Conservation (phyloP, 768 basidiomycete species). For the Cystofilobasidium capitatum region DNA sequence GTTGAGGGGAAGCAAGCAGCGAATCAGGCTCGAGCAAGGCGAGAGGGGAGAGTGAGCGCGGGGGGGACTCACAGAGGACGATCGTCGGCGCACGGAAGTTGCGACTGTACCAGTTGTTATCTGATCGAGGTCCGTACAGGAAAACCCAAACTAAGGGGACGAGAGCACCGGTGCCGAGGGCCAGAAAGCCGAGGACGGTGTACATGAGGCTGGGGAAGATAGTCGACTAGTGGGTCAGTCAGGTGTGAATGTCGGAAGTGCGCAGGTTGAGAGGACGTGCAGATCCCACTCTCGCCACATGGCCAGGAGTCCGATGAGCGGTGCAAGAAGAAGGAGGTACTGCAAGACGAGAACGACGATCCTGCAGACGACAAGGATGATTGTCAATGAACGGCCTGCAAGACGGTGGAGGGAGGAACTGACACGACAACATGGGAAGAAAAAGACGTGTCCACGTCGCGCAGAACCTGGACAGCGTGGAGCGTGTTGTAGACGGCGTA, state of each 20-base stretch:
- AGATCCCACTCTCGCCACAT: background rate
- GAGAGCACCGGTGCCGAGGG: background rate
- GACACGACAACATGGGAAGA: background rate
- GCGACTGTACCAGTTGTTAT: slow-evolving; percentile 2
- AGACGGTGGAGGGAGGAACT: background rate
- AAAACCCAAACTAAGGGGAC: background rate
- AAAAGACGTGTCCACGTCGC: background rate
- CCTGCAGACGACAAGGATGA: background rate
- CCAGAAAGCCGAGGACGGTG: background rate
- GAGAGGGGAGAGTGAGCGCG: background rate
- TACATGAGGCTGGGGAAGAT: slow-evolving; percentile 1
- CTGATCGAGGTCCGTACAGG: background rate
- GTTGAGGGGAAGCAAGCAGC: background rate
- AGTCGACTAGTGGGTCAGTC: background rate
- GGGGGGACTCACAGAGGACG: background rate
- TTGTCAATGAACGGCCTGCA: background rate
- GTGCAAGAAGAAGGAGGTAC: slow-evolving; percentile 1
- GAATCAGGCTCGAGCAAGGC: no score
- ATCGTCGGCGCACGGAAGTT: background rate
- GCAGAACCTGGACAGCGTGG: background rate
- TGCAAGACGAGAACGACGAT: background rate
- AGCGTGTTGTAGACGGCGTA: slow-evolving; percentile 1
- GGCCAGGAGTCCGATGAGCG: slow-evolving; percentile 3
- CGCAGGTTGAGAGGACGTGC: background rate
- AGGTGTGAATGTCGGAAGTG: background rate